These are phyloP conservation scores for Batkoa obscura DNA, from an alignment of 371 early-diverging fungal genomes.

Conservation along the genomic window DNA sequence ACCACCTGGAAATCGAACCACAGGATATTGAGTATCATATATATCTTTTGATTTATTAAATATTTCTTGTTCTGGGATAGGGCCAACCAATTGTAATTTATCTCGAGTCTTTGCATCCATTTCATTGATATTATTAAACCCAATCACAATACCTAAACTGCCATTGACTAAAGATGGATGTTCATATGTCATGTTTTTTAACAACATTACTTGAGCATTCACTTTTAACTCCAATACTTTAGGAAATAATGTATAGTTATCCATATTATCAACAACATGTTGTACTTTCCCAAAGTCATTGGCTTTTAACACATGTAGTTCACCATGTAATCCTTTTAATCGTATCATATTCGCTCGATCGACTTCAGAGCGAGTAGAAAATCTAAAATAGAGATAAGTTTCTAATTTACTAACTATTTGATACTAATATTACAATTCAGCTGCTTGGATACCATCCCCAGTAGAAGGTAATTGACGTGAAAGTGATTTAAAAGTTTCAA, in stretches of 20 bases:
- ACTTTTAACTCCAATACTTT: slow-evolving; percentile 36
- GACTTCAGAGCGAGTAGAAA: slow-evolving; percentile 44
- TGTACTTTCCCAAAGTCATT: slow-evolving; percentile 16
- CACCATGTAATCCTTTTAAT: slow-evolving; percentile 26
- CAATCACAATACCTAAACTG: slow-evolving; percentile 47
- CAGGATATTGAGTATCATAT: slow-evolving; percentile 15
- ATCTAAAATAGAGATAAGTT: slow-evolving; percentile 11
- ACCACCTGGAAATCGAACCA: slow-evolving; percentile 29
- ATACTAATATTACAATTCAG: slow-evolving; percentile 41
- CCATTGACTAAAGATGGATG: slow-evolving; percentile 53
- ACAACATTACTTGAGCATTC: slow-evolving; percentile 73
- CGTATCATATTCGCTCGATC: slow-evolving; percentile 38
- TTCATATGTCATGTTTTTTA: slow-evolving; percentile 44
- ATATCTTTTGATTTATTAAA: not conserved
- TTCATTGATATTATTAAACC: slow-evolving; percentile 16
- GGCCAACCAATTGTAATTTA: not conserved
- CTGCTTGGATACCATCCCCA: slow-evolving; percentile 40
- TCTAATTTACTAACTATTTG: not conserved
- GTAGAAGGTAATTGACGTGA: slow-evolving; percentile 23
- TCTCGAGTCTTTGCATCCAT: not conserved
- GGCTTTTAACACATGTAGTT: slow-evolving; percentile 14
- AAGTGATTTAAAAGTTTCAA: slow-evolving; percentile 21
- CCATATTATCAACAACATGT: slow-evolving; percentile 11
- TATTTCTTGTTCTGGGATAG: not conserved
- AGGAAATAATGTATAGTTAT: slow-evolving; percentile 27